Percentiles rank a stretch among this genome's conserved stretches.
Conservation (phyloP, 768 basidiomycete genomes). For the Trametes cubensis region DNA sequence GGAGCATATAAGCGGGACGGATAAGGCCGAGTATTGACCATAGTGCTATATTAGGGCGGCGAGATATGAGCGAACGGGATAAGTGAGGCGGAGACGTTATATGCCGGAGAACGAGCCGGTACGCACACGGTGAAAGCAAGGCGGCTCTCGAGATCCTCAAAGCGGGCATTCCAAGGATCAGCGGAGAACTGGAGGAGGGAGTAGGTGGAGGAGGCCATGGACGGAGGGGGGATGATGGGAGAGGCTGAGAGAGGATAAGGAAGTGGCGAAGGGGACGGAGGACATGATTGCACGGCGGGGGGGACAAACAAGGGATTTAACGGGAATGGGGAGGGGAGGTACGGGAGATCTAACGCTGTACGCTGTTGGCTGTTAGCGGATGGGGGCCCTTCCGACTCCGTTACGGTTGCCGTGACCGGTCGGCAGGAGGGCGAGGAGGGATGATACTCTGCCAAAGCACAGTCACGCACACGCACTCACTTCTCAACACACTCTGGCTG, state of each 20-base stretch:
- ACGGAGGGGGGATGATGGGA: slow-evolving; percentile 26
- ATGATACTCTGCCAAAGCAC: too few relatives aligned
- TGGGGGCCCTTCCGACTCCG: too few relatives aligned
- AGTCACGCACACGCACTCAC: too few relatives aligned
- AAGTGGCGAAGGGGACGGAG: slow-evolving; percentile 15
- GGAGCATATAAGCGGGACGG: not conserved
- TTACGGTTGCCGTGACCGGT: too few relatives aligned
- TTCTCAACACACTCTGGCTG: too few relatives aligned
- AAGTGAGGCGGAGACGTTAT: not conserved
- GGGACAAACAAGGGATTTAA: slow-evolving; percentile 23
- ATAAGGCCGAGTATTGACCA: slow-evolving; percentile 12
- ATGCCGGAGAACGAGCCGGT: not conserved
- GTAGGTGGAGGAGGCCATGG: slow-evolving; percentile 43
- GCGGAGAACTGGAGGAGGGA: slow-evolving; percentile 66
- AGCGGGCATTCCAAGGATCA: slow-evolving; percentile 61
- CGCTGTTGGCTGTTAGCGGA: not conserved
- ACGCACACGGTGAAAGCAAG: slow-evolving; percentile 72
- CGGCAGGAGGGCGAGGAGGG: too few relatives aligned
- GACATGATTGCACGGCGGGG: not conserved
- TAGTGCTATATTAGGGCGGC: slow-evolving; percentile 18
- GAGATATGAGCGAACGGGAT: not conserved
- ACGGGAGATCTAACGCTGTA: not conserved
- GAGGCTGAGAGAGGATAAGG: not conserved
- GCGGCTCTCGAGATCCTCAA: slow-evolving; percentile 64
- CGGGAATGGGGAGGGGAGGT: not conserved